These are phyloP conservation scores for Eucalyptus caleyi DNA, from an alignment of 345 rosid species.

Conservation along the genomic window DNA sequence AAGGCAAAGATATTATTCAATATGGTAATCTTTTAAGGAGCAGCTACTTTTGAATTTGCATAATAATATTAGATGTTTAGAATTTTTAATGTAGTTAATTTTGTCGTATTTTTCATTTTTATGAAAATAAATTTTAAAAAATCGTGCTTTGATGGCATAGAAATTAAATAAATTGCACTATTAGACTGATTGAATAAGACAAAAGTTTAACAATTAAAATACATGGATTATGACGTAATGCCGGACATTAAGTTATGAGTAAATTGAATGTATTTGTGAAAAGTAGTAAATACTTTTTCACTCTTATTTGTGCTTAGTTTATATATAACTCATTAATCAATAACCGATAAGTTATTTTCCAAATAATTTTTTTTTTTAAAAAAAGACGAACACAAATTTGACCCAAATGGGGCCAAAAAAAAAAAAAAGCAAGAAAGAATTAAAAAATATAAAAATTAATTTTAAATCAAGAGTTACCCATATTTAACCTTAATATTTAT, in stretches of 20 bases:
- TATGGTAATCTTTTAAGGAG: background rate
- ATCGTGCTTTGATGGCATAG: background rate
- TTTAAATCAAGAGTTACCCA: background rate
- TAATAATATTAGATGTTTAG: background rate
- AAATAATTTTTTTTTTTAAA: background rate
- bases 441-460: background rate
- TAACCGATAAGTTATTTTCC: background rate
- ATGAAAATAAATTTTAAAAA: background rate
- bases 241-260: background rate
- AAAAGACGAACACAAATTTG: background rate
- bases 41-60: background rate
- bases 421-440: background rate
- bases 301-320: background rate
- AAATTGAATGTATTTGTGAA: background rate
- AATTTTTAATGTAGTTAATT: background rate
- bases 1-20: background rate
- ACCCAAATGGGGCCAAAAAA: background rate
- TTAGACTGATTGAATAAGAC: background rate
- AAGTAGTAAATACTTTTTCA: background rate
- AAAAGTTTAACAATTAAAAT: background rate
- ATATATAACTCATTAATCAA: background rate
- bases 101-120: background rate
- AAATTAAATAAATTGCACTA: background rate
- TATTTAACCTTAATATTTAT: background rate
- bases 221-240: background rate